These are phyloP conservation scores for Helotiales sp. DNA, from an alignment of 2,329 filamentous ascomycete genomes.

Conservation along the genomic window DNA sequence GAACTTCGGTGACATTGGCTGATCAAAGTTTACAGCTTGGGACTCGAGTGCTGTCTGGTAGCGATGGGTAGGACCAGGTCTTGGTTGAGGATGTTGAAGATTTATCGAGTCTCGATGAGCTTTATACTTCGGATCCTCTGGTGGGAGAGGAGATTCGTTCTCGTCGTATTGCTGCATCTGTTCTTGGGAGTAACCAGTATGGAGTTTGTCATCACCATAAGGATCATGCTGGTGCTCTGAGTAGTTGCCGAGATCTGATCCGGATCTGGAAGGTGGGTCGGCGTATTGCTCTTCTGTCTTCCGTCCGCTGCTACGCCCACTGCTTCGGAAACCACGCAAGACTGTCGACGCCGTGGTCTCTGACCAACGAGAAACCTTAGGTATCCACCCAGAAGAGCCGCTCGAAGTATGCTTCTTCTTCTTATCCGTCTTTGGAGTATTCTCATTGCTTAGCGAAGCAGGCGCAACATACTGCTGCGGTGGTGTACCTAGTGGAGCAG, in stretches of 20 bases:
- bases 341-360: slow-evolving; percentile 92
- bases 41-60: slow-evolving; percentile 74
- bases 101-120: slow-evolving; percentile 80
- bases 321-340: slow-evolving; percentile 73
- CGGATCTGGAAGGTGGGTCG: slow-evolving; percentile 67
- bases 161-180: slow-evolving; percentile 38
- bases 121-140: slow-evolving; percentile 76
- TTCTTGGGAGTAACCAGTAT: slow-evolving; percentile 55
- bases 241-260: slow-evolving; percentile 71
- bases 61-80: slow-evolving; percentile 70
- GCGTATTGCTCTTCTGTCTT: slow-evolving; percentile 57
- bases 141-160: slow-evolving; percentile 29
- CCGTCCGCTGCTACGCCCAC: slow-evolving; percentile 56
- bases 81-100: slow-evolving; percentile 76
- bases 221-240: slow-evolving; percentile 55
- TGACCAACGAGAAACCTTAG: slow-evolving; percentile 96
- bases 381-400: slow-evolving; percentile 75
- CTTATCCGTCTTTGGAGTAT: slow-evolving; percentile 71
- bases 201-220: slow-evolving; percentile 61
- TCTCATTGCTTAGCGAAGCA: slow-evolving; percentile 67
- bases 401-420: slow-evolving; percentile 87
- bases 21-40: slow-evolving; percentile 67
- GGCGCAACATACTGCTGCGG: slow-evolving; percentile 47
- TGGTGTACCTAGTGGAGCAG: slow-evolving; percentile 57
- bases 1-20: slow-evolving; percentile 58